Evolutionary conservation across 352 stramenopile genomes (phyloP).

Genomic region (Aphanomyces stellatus): DNA sequence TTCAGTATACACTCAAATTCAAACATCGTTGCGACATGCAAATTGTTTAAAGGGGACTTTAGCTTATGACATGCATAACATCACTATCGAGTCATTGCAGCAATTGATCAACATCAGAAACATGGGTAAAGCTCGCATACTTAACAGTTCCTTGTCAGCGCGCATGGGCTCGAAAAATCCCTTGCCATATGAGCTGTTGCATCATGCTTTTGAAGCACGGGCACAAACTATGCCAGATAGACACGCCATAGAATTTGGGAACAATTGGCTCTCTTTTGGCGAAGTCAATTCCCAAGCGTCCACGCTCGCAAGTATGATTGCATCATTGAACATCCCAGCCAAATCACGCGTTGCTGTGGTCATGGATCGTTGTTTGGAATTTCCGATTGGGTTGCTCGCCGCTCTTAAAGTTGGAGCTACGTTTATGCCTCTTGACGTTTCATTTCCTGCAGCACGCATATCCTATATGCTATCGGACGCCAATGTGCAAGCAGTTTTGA

Average conservation of each 20-base stretch:
- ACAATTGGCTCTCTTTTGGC: slow-evolving; percentile 26
- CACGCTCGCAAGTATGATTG: slow-evolving; percentile 22
- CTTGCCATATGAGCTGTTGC: not conserved
- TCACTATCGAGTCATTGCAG: no score
- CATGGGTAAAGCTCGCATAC: no score
- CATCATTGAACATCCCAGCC: slow-evolving; percentile 36
- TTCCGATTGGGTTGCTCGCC: slow-evolving; percentile 86
- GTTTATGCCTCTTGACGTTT: slow-evolving; percentile 79
- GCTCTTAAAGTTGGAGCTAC: slow-evolving; percentile 84
- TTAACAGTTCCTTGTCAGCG: no score
- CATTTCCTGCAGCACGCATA: slow-evolving; percentile 39
- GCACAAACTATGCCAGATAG: slow-evolving; percentile 23
- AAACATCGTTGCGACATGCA: no score
- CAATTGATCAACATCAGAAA: no score
- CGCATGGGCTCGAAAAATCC: not conserved
- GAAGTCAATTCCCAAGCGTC: slow-evolving; percentile 26
- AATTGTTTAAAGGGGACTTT: no score
- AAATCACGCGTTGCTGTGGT: slow-evolving; percentile 23
- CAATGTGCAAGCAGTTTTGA: slow-evolving; percentile 6
- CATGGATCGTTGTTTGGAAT: slow-evolving; percentile 89
- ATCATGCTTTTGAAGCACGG: not conserved
- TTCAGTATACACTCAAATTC: no score
- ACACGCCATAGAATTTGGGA: slow-evolving; percentile 15
- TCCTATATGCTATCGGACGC: slow-evolving; percentile 40
- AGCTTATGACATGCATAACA: no score